phyloP scores from a whole-genome alignment of 495 filamentous ascomycete species.

The Hypoxylon lenormandii region DNA sequence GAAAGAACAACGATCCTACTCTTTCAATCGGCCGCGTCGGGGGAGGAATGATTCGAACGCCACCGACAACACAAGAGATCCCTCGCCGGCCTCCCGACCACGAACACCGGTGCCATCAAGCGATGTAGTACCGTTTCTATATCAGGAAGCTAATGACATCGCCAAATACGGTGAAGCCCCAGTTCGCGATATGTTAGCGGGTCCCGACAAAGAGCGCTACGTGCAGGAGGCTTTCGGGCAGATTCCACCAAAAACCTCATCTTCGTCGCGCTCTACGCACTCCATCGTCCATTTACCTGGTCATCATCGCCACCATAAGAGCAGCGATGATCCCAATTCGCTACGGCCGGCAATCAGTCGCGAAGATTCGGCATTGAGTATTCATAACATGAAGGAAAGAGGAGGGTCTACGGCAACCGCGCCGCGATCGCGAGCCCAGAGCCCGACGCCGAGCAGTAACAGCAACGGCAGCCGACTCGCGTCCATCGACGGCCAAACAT shows the following conservation, averaged over 20 bases:
- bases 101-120: constrained; percentile 87
- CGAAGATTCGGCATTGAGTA: constrained; percentile 73
- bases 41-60: constrained; percentile 82
- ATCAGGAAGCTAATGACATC: constrained; percentile 89
- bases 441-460: constrained; percentile 77
- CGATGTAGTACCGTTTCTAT: constrained; percentile 95
- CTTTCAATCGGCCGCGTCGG: constrained; percentile 67
- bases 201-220: constrained; percentile 75
- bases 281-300: constrained; percentile 69
- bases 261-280: constrained; percentile 64
- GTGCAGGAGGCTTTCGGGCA: constrained; percentile 58
- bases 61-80: constrained; percentile 68
- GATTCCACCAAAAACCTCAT: constrained; percentile 63
- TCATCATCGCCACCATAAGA: constrained; percentile 78
- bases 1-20: constrained; percentile 69
- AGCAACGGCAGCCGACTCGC: constrained; percentile 65
- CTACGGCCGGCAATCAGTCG: constrained; percentile 73
- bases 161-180: constrained; percentile 84
- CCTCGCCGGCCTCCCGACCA: constrained; percentile 78
- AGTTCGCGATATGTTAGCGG: constrained; percentile 76
- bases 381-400: constrained; percentile 61
- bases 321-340: constrained; percentile 76
- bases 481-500: constrained; percentile 66
- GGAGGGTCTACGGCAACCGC: constrained; percentile 57
- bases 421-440: constrained; percentile 71